These are phyloP conservation scores for Neofusicoccum parvum DNA, from an alignment of 2,329 filamentous ascomycete genomes.

Conservation along the genomic window DNA sequence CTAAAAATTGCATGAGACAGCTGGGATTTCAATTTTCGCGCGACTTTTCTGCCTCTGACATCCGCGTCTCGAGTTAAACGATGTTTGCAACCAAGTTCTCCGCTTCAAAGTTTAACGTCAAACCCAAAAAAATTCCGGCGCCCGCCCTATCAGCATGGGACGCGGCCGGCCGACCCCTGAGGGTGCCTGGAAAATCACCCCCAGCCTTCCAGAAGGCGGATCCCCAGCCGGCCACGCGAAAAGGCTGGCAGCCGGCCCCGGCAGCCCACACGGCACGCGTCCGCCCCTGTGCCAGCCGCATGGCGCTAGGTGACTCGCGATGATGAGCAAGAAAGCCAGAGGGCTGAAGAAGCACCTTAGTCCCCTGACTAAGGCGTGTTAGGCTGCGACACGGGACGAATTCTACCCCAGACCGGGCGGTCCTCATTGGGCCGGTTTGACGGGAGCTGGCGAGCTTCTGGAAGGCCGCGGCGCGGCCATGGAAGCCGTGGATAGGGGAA, in stretches of 20 bases:
- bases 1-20: neutral
- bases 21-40: neutral
- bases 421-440: constrained; percentile 7
- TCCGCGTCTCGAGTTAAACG: constrained; percentile 16
- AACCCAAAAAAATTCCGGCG: constrained; percentile 1
- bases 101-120: neutral
- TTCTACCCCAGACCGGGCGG: constrained; percentile 9
- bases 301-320: neutral
- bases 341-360: constrained; percentile 2
- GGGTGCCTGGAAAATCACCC: constrained; percentile 1
- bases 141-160: constrained; percentile 1
- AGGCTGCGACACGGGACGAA: neutral
- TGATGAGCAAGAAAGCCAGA: neutral
- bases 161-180: constrained; percentile 1
- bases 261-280: constrained; percentile 9
- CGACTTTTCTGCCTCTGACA: constrained; percentile 6
- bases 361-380: constrained; percentile 13
- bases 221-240: constrained; percentile 14
- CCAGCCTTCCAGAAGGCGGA: constrained; percentile 16
- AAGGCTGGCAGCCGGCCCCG: neutral
- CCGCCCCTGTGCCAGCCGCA: constrained; percentile 1
- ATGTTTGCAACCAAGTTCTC: constrained; percentile 3
- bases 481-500: constrained; percentile 11
- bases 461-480: neutral
- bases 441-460: constrained; percentile 1